phyloP scores from a whole-genome alignment of 2,329 filamentous ascomycete genomes.

The Cladosporium velox region DNA sequence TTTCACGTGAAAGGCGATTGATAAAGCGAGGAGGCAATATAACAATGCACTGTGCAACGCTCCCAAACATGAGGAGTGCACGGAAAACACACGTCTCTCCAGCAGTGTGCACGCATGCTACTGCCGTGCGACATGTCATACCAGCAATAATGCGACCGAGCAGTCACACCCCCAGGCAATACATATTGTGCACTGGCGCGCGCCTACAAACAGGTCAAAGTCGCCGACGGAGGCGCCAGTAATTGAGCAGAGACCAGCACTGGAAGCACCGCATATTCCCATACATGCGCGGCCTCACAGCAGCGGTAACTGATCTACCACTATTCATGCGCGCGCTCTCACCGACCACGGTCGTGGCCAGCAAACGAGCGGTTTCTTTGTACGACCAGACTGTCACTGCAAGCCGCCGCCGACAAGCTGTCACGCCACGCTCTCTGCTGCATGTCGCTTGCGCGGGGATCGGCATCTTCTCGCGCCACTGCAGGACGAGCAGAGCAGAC shows the following conservation, averaged over 20 bases:
- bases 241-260: not conserved
- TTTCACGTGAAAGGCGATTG: slow-evolving; percentile 10
- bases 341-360: not conserved
- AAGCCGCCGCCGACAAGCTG: not conserved
- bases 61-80: not conserved
- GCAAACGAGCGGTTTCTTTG: slow-evolving; percentile 6
- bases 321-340: not conserved
- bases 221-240: not conserved
- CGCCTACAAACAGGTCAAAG: not conserved
- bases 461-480: not conserved
- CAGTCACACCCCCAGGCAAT: not conserved
- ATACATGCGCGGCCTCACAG: not conserved
- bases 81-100: not conserved
- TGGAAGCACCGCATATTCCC: slow-evolving; percentile 5
- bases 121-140: slow-evolving; percentile 5
- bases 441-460: slow-evolving; percentile 14
- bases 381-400: slow-evolving; percentile 16
- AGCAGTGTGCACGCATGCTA: not conserved
- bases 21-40: not conserved
- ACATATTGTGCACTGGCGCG: not conserved
- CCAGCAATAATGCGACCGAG: not conserved
- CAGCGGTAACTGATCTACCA: slow-evolving; percentile 4
- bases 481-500: not conserved
- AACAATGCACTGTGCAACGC: not conserved
- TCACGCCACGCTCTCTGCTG: slow-evolving; percentile 7